phyloP scores from a whole-genome alignment of 2,329 filamentous ascomycete species.

The Anthostomella pinea region DNA sequence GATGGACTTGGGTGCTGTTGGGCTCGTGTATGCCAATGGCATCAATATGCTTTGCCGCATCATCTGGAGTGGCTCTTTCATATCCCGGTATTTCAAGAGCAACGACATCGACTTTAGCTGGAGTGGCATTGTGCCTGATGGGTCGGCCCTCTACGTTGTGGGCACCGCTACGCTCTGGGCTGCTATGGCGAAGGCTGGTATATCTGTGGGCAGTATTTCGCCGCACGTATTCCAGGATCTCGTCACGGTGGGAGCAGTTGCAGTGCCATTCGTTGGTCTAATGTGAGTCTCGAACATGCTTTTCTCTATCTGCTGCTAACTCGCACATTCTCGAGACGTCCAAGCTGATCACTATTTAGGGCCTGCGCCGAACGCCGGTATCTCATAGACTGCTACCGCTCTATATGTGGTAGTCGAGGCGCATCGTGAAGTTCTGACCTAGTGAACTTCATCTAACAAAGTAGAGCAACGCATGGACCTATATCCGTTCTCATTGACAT shows the following conservation, averaged over 20 bases:
- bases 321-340: conserved; percentile 7
- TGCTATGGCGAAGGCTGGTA: conserved; percentile 24
- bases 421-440: conserved; percentile 9
- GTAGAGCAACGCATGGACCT: neutral
- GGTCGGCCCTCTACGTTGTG: conserved; percentile 41
- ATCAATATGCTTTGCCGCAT: conserved; percentile 89
- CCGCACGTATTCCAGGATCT: conserved; percentile 38
- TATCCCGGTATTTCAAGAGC: conserved; percentile 58
- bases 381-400: conserved; percentile 48
- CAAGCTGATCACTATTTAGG: conserved; percentile 35
- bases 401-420: conserved; percentile 35
- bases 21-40: conserved; percentile 81
- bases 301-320: conserved; percentile 3
- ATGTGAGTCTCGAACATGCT: conserved; percentile 53
- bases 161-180: conserved; percentile 42
- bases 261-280: conserved; percentile 49
- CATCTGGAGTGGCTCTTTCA: conserved; percentile 74
- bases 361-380: conserved; percentile 53
- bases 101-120: conserved; percentile 43
- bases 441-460: conserved; percentile 10
- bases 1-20: conserved; percentile 68
- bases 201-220: conserved; percentile 30
- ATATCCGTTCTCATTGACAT: neutral
- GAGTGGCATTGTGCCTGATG: conserved; percentile 41
- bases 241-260: conserved; percentile 47